These are phyloP conservation scores for Bimuria novae-zelandiae DNA, from an alignment of 2,329 filamentous ascomycete species.

Conservation along the genomic window DNA sequence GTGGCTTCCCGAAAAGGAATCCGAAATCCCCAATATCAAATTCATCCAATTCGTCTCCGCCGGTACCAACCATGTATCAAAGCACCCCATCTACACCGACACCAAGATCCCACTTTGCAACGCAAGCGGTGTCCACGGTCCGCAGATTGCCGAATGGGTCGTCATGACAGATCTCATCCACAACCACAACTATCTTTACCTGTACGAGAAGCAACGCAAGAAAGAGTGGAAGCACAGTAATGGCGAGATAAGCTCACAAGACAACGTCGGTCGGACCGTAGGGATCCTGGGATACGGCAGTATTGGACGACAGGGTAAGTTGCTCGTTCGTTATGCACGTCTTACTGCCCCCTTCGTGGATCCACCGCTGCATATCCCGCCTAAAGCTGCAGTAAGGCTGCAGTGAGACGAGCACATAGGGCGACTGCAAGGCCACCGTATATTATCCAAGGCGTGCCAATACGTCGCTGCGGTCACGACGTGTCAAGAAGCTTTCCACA, in stretches of 20 bases:
- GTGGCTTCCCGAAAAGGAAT: conserved; percentile 48
- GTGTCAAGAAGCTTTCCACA: conserved; percentile 12
- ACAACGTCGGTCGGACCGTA: conserved; percentile 62
- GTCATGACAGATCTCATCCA: conserved; percentile 65
- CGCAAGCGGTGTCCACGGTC: conserved; percentile 62
- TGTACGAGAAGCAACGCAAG: conserved; percentile 63
- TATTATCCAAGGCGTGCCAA: neutral
- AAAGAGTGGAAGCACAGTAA: conserved; percentile 57
- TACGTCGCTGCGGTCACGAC: neutral
- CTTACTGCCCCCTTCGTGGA: neutral
- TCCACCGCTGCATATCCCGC: neutral
- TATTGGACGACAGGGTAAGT: conserved; percentile 63
- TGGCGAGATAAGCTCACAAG: conserved; percentile 46
- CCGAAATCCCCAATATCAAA: conserved; percentile 47
- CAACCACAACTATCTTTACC: conserved; percentile 57
- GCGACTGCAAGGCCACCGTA: neutral
- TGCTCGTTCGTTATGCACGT: neutral
- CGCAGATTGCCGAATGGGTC: conserved; percentile 70
- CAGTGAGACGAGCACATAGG: neutral
- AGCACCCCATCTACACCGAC: conserved; percentile 59
- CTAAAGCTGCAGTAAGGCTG: neutral
- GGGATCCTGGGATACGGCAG: conserved; percentile 67
- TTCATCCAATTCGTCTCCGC: conserved; percentile 63
- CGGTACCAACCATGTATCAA: conserved; percentile 59
- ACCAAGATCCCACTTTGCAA: conserved; percentile 60